phyloP scores from a whole-genome alignment of 2,329 filamentous ascomycete genomes.

The Lithohypha guttulata region DNA sequence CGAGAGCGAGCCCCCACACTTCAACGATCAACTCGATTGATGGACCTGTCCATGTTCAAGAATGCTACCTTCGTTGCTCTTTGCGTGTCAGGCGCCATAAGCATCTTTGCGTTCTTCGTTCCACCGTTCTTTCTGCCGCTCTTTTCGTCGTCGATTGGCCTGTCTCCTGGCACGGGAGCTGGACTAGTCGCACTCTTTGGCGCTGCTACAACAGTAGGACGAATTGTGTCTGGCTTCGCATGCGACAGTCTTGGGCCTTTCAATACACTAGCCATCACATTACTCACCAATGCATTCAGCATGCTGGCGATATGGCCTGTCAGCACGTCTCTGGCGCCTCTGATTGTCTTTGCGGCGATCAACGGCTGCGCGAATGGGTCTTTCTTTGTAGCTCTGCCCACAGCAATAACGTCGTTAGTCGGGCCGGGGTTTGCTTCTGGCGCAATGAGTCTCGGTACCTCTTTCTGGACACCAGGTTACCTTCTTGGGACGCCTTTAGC shows the following conservation, averaged over 20 bases:
- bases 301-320: slow-evolving; percentile 54
- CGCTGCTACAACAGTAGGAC: slow-evolving; percentile 48
- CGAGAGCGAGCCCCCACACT: slow-evolving; percentile 37
- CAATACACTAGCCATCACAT: slow-evolving; percentile 43
- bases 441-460: slow-evolving; percentile 53
- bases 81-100: slow-evolving; percentile 45
- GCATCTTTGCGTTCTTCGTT: slow-evolving; percentile 50
- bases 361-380: slow-evolving; percentile 52
- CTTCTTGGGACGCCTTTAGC: slow-evolving; percentile 51
- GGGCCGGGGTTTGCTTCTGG: slow-evolving; percentile 28
- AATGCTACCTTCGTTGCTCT: slow-evolving; percentile 42
- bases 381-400: slow-evolving; percentile 55
- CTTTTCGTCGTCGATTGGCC: slow-evolving; percentile 44
- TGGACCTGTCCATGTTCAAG: slow-evolving; percentile 47
- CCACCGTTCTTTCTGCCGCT: slow-evolving; percentile 52
- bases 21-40: slow-evolving; percentile 29
- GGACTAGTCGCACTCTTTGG: slow-evolving; percentile 52
- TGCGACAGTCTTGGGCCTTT: slow-evolving; percentile 46
- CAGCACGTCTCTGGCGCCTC: slow-evolving; percentile 42
- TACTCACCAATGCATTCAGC: slow-evolving; percentile 42
- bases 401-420: slow-evolving; percentile 38
- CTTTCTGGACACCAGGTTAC: slow-evolving; percentile 51
- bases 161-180: slow-evolving; percentile 44
- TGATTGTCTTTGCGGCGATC: slow-evolving; percentile 47
- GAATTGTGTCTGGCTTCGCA: slow-evolving; percentile 43